A percentile compares a stretch with the other conserved stretches of the same genome.
Conservation (phyloP, 257 asterid genomes). For the Cinchona pubescens region DNA sequence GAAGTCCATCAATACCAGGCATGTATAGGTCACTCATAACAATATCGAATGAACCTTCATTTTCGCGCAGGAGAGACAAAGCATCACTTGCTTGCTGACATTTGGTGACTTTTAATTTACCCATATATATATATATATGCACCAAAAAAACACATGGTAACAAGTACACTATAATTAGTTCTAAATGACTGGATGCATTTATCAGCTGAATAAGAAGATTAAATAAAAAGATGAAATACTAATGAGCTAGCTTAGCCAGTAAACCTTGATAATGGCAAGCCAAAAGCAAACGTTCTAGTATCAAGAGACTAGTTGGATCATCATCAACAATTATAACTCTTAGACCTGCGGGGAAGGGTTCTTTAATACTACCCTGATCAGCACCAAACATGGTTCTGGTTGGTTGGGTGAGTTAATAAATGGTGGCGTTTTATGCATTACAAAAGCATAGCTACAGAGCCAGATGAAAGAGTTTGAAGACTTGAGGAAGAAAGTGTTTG, state of each 20-base stretch:
- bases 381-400: neutral
- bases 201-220: neutral
- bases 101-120: slow-evolving; percentile 2
- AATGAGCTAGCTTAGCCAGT: neutral
- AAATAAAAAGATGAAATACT: neutral
- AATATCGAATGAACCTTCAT: slow-evolving; percentile 39
- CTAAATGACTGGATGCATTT: neutral
- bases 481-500: neutral
- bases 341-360: slow-evolving; percentile 15
- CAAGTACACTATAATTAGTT: neutral
- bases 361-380: neutral
- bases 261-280: slow-evolving; percentile 25
- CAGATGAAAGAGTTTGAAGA: slow-evolving; percentile 2
- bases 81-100: slow-evolving; percentile 12
- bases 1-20: slow-evolving; percentile 60
- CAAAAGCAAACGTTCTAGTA: neutral
- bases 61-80: slow-evolving; percentile 16
- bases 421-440: no score
- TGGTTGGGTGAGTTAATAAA: no score
- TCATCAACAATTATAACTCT: slow-evolving; percentile 19
- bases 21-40: slow-evolving; percentile 50
- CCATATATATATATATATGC: no score
- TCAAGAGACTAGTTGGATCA: neutral
- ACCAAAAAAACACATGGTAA: no score
- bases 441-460: neutral